A percentile compares a stretch with the other conserved stretches of the same genome.
phyloP scores from a whole-genome alignment of 169 alveolate genomes.

The Eimeria praecox region DNA sequence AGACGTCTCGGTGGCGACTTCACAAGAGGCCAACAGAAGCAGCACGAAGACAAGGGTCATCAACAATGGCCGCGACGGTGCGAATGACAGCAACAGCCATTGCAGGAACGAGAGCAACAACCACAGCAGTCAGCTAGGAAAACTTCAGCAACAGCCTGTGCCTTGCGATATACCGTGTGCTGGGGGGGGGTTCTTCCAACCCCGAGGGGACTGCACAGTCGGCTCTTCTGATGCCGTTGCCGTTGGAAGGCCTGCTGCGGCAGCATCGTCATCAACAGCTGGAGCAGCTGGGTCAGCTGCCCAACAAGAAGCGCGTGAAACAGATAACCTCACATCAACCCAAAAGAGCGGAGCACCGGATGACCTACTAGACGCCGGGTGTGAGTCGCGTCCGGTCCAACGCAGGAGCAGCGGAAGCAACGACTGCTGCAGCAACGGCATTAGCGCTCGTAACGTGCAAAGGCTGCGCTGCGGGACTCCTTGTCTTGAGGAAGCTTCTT shows the following conservation, averaged over 20 bases:
- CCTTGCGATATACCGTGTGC: not conserved
- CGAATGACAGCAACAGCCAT: not conserved
- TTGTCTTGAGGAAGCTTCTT: not conserved
- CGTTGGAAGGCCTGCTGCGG: not conserved
- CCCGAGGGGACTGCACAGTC: not conserved
- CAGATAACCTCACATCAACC: not conserved
- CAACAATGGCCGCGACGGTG: not conserved
- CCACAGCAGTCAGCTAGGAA: not conserved
- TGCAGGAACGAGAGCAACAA: constrained; percentile 5
- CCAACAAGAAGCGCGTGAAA: not conserved
- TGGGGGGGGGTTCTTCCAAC: not conserved
- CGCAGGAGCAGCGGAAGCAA: not conserved
- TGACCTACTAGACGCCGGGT: not conserved
- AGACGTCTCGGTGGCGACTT: not conserved
- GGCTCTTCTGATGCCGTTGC: constrained; percentile 17
- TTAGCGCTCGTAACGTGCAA: not conserved
- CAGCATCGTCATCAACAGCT: not conserved
- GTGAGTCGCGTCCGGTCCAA: not conserved
- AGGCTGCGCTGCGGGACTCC: not conserved
- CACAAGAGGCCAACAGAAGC: not conserved
- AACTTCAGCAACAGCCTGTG: not conserved
- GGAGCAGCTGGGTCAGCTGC: constrained; percentile 8
- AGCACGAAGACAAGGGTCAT: not conserved
- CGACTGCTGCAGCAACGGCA: not conserved
- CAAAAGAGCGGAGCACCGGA: not conserved